These are phyloP conservation scores for Comarum palustre DNA, from an alignment of 306 rosid genomes.

Conservation along the genomic window DNA sequence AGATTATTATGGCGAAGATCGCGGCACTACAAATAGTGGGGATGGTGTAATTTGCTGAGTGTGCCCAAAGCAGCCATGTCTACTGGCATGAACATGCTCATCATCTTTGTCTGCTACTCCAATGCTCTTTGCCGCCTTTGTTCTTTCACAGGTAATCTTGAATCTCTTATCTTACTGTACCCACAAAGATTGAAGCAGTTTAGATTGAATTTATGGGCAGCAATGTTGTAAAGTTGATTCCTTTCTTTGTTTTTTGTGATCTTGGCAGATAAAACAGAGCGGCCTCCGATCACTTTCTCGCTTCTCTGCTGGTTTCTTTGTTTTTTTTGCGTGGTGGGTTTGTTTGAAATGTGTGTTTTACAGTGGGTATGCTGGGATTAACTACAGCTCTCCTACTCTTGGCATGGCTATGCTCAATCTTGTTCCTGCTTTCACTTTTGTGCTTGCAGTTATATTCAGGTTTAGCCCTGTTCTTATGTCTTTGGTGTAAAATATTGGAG, in stretches of 20 bases:
- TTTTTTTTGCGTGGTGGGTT: constrained; percentile 10
- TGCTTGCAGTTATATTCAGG: constrained; percentile 64
- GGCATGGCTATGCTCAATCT: constrained; percentile 72
- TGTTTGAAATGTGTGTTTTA: constrained; percentile 13
- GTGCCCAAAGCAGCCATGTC: constrained; percentile 67
- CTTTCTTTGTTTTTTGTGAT: background rate
- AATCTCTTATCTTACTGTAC: no score
- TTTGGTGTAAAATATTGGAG: background rate
- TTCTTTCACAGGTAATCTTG: constrained; percentile 44
- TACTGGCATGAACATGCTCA: constrained; percentile 58
- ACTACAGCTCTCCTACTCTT: constrained; percentile 70
- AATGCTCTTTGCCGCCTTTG: constrained; percentile 52
- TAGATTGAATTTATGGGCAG: background rate
- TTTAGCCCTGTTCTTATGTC: constrained; percentile 13
- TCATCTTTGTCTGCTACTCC: constrained; percentile 63
- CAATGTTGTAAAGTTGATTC: background rate
- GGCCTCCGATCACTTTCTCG: constrained; percentile 50
- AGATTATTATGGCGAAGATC: constrained; percentile 42
- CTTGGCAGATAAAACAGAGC: constrained; percentile 42
- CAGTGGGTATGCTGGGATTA: constrained; percentile 69
- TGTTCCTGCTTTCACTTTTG: constrained; percentile 68
- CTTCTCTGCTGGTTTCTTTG: constrained; percentile 46
- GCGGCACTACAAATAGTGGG: constrained; percentile 47
- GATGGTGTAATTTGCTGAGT: constrained; percentile 62
- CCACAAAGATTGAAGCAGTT: no score